Conservation (phyloP, 106 monocot genomes). For the Iris macrosiphon region DNA sequence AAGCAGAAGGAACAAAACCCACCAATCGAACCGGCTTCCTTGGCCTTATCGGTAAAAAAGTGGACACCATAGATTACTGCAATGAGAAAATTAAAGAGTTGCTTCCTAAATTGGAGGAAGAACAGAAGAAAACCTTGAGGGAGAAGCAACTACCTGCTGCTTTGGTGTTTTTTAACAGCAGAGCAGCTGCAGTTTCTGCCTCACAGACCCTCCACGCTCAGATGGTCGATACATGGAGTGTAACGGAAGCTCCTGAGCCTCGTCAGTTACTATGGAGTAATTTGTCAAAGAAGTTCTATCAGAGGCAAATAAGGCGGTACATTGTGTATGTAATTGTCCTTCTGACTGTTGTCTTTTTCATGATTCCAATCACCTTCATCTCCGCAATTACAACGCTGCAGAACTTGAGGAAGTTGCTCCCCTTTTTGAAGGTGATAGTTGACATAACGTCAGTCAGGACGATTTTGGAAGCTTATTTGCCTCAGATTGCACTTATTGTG, state of each 20-base stretch:
- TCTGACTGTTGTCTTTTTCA: conserved; percentile 73
- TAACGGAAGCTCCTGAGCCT: conserved; percentile 86
- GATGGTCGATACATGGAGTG: conserved; percentile 55
- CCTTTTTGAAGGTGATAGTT: conserved; percentile 61
- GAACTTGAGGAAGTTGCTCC: conserved; percentile 50
- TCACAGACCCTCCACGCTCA: conserved; percentile 76
- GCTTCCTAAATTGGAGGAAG: conserved; percentile 45
- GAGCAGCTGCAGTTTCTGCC: conserved; percentile 54
- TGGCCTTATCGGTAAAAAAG: conserved; percentile 61
- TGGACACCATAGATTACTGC: conserved; percentile 68
- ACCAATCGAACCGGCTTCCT: conserved; percentile 63
- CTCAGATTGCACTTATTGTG: conserved; percentile 71
- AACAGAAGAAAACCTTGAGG: conserved; percentile 53
- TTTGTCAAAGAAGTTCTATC: conserved; percentile 46
- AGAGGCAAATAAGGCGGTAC: conserved; percentile 39
- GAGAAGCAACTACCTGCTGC: conserved; percentile 71
- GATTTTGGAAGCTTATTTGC: conserved; percentile 66
- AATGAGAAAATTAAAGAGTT: conserved; percentile 74
- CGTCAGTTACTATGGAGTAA: conserved; percentile 67
- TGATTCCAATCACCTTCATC: conserved; percentile 58
- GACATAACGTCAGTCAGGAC: conserved; percentile 41
- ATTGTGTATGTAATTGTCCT: conserved; percentile 61
- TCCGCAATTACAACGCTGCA: conserved; percentile 68
- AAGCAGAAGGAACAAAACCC: conserved; percentile 59
- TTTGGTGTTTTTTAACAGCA: conserved; percentile 62